phyloP scores from a whole-genome alignment of 2,329 filamentous ascomycete genomes.

The Akanthomyces dipterigenus region DNA sequence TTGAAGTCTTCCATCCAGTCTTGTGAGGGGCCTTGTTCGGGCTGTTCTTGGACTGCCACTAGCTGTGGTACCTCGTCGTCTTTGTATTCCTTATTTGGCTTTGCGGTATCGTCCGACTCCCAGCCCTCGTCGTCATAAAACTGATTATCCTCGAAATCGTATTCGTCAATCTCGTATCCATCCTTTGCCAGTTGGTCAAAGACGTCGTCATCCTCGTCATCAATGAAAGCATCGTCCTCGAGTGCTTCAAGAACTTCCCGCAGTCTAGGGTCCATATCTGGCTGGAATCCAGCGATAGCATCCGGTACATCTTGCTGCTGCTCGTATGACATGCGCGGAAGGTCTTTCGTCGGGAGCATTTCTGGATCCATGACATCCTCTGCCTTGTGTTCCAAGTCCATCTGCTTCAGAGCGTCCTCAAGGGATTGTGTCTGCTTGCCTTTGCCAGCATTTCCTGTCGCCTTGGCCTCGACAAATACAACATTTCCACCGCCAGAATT shows the following conservation, averaged over 20 bases:
- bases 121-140: constrained; percentile 71
- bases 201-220: constrained; percentile 75
- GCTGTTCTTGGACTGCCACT: constrained; percentile 38
- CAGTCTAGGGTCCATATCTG: constrained; percentile 92
- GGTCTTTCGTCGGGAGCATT: constrained; percentile 71
- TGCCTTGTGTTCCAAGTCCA: constrained; percentile 49
- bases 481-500: constrained; percentile 65
- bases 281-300: constrained; percentile 85
- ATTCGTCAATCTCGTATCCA: constrained; percentile 65
- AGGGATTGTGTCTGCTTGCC: constrained; percentile 69
- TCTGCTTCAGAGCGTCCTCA: constrained; percentile 70
- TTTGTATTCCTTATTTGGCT: constrained; percentile 56
- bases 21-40: constrained; percentile 59
- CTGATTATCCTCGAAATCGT: constrained; percentile 68
- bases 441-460: constrained; percentile 49
- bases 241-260: constrained; percentile 88
- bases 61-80: constrained; percentile 42
- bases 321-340: constrained; percentile 74
- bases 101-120: constrained; percentile 91
- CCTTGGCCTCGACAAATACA: constrained; percentile 73
- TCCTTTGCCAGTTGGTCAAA: constrained; percentile 68
- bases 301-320: constrained; percentile 91
- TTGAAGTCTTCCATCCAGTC: constrained; percentile 91
- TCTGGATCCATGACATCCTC: constrained; percentile 62
- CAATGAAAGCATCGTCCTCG: constrained; percentile 93